Evolutionary conservation across 208 protist species (phyloP).

Genomic region (Trypanosomatidae sp.): DNA sequence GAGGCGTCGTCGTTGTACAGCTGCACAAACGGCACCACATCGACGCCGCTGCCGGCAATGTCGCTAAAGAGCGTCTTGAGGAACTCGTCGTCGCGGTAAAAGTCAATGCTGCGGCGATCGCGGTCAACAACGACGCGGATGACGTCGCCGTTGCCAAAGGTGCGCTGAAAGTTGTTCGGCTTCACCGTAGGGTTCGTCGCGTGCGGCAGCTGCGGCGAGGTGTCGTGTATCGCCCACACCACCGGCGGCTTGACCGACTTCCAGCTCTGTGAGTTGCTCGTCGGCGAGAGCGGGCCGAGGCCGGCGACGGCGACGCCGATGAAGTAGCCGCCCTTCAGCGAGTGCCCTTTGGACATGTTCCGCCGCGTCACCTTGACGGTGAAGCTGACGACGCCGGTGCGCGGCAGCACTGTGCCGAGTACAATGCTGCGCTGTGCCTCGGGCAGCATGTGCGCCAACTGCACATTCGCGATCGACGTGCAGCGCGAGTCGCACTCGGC

Average conservation of each 20-base stretch:
- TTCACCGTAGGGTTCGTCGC: conserved; percentile 83
- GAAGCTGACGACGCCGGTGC: conserved; percentile 74
- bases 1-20: conserved; percentile 87
- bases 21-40: conserved; percentile 85
- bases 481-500: conserved; percentile 61
- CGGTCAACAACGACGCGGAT: conserved; percentile 70
- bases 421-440: conserved; percentile 79
- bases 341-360: conserved; percentile 74
- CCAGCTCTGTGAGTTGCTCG: conserved; percentile 80
- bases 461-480: conserved; percentile 58
- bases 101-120: conserved; percentile 58
- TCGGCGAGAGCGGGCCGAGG: conserved; percentile 49
- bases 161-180: conserved; percentile 82
- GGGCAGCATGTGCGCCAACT: conserved; percentile 62
- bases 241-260: conserved; percentile 75
- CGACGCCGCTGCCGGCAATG: conserved; percentile 53
- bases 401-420: conserved; percentile 63
- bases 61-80: conserved; percentile 78
- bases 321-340: conserved; percentile 85
- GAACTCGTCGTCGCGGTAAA: conserved; percentile 77
- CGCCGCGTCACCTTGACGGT: conserved; percentile 64
- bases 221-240: conserved; percentile 86
- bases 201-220: conserved; percentile 78
- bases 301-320: conserved; percentile 63
- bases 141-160: conserved; percentile 72